Conservation (phyloP, 2,329 filamentous ascomycete species). For the Claviceps cyperi region DNA sequence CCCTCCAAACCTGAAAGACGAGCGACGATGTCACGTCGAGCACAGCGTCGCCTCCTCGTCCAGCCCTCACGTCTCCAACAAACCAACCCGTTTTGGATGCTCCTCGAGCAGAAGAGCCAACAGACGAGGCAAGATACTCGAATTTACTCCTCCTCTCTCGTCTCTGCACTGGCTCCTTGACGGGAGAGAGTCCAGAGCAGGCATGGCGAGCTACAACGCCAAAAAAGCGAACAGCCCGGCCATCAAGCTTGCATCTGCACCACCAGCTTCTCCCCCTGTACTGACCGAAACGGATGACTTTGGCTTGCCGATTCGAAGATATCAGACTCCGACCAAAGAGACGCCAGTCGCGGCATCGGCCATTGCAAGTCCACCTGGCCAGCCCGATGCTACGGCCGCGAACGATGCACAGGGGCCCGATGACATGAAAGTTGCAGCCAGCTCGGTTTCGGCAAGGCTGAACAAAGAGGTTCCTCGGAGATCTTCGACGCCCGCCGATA, state of each 20-base stretch:
- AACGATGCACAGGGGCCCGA: neutral
- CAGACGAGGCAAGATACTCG: neutral
- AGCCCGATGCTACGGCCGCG: neutral
- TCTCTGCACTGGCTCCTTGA: conserved; percentile 3
- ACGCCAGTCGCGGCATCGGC: conserved; percentile 8
- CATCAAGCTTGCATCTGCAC: conserved; percentile 8
- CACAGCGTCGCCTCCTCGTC: conserved; percentile 12
- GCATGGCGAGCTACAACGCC: conserved; percentile 12
- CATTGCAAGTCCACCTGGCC: neutral
- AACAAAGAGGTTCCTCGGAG: neutral
- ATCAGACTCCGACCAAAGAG: conserved; percentile 18
- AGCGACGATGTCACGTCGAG: conserved; percentile 5
- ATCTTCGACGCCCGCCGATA: neutral
- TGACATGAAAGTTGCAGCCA: neutral
- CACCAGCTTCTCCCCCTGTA: conserved; percentile 8
- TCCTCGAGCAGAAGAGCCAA: conserved; percentile 10
- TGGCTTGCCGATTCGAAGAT: conserved; percentile 48
- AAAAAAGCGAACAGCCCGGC: conserved; percentile 11
- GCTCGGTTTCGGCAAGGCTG: neutral
- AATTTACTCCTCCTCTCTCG: conserved; percentile 4
- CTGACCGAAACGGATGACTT: conserved; percentile 51
- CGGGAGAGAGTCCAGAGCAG: conserved; percentile 5
- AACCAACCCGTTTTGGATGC: conserved; percentile 11
- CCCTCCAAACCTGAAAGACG: neutral
- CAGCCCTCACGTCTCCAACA: neutral